These are phyloP conservation scores for Salix dunnii DNA, from an alignment of 345 rosid species.

Conservation along the genomic window DNA sequence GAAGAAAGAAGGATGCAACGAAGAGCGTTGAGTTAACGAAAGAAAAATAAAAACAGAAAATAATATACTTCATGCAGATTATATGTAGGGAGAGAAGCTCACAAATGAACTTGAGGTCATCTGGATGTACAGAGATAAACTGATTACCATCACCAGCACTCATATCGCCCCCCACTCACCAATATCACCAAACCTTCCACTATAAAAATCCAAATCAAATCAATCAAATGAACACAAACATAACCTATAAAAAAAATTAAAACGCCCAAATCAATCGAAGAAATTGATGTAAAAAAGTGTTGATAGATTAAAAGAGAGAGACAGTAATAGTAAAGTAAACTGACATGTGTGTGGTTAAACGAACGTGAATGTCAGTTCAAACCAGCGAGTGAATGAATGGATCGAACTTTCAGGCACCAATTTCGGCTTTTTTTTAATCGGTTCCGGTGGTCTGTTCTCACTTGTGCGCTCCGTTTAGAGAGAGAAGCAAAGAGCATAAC, in stretches of 20 bases:
- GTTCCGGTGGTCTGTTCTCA: not conserved
- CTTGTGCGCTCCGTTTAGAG: not conserved
- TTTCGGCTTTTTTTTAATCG: not conserved
- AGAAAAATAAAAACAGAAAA: not conserved
- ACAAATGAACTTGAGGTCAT: constrained; percentile 84
- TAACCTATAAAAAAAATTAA: not conserved
- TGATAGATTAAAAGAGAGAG: not conserved
- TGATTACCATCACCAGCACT: constrained; percentile 55
- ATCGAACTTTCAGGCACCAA: constrained; percentile 2
- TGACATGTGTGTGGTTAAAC: constrained; percentile 18
- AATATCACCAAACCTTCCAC: constrained; percentile 15
- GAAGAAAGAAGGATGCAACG: not conserved
- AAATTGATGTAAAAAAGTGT: not conserved
- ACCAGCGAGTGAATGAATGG: not conserved
- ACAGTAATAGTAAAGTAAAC: not conserved
- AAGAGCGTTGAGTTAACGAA: not conserved
- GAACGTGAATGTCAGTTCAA: not conserved
- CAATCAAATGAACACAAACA: constrained; percentile 1
- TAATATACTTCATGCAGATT: not conserved
- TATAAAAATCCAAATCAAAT: constrained; percentile 5
- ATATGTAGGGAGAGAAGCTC: constrained; percentile 20
- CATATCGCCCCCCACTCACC: constrained; percentile 36
- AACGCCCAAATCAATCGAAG: not conserved
- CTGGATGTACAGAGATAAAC: constrained; percentile 89
- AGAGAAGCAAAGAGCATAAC: not conserved